A percentile compares a stretch with the other conserved stretches of the same genome.
phyloP scores from a whole-genome alignment of 1,284 basidiomycete genomes.

The Fomitopsis schrenkii region DNA sequence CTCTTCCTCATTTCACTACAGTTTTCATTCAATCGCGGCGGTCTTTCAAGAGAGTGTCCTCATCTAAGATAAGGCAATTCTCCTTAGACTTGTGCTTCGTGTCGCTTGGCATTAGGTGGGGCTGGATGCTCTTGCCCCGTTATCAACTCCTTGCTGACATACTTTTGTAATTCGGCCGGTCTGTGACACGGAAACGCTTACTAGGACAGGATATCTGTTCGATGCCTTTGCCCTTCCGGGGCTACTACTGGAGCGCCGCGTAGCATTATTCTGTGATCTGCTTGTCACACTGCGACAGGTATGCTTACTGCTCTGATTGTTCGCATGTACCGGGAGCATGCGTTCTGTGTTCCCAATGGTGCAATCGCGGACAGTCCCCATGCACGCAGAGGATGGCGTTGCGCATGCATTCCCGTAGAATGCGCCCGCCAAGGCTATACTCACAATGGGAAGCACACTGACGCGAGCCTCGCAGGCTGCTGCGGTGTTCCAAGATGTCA shows the following conservation, averaged over 20 bases:
- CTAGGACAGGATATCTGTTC: constrained; percentile 38
- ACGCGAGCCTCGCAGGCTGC: constrained; percentile 12
- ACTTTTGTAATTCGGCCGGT: neutral
- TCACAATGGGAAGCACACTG: neutral
- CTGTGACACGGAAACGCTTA: too few species aligned
- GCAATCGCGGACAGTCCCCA: neutral
- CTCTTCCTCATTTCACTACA: neutral
- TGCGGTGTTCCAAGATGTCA: constrained; percentile 31
- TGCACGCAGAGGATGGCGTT: neutral
- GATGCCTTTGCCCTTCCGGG: constrained; percentile 31
- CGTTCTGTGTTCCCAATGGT: neutral
- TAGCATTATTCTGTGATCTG: constrained; percentile 22
- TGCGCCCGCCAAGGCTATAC: neutral
- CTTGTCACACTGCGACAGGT: constrained; percentile 30
- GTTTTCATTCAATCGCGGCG: neutral
- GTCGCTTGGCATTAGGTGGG: constrained; percentile 6
- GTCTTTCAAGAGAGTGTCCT: neutral
- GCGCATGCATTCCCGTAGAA: neutral
- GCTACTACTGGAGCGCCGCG: constrained; percentile 6
- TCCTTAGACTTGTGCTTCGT: constrained; percentile 7
- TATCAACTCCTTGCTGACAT: neutral
- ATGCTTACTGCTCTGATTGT: neutral
- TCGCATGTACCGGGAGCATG: neutral
- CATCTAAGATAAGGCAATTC: constrained; percentile 1
- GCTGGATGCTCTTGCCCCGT: neutral